A percentile compares a stretch with the other conserved stretches of the same genome.
Conservation (phyloP, 2,329 filamentous ascomycete species). For the Triangularia setosa region DNA sequence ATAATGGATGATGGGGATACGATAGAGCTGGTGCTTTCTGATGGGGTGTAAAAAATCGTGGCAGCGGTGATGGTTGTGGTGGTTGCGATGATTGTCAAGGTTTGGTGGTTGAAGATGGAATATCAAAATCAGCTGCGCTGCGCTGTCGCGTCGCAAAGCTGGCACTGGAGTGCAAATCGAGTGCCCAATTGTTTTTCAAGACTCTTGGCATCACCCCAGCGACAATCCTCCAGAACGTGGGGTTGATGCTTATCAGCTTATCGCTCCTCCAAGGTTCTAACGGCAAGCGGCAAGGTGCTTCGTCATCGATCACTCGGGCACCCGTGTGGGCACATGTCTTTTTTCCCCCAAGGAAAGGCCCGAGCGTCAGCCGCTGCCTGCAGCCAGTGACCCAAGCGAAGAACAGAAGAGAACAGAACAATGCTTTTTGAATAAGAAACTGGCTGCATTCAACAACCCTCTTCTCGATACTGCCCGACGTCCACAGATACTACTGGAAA, state of each 20-base stretch:
- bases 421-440: background rate
- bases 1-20: background rate
- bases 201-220: slow-evolving; percentile 23
- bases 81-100: background rate
- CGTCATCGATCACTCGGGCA: slow-evolving; percentile 27
- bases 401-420: background rate
- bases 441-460: background rate
- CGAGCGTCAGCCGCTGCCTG: slow-evolving; percentile 2
- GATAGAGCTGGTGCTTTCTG: too few species aligned
- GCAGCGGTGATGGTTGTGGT: slow-evolving; percentile 9
- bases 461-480: background rate
- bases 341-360: slow-evolving; percentile 4
- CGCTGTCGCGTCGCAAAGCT: slow-evolving; percentile 9
- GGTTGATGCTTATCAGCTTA: slow-evolving; percentile 29
- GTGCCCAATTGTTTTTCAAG: slow-evolving; percentile 8
- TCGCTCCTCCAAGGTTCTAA: slow-evolving; percentile 4
- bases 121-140: background rate
- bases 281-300: slow-evolving; percentile 9
- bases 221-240: slow-evolving; percentile 16
- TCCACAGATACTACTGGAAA: background rate
- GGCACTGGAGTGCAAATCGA: background rate
- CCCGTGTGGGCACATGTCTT: slow-evolving; percentile 21
- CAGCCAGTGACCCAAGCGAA: background rate
- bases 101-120: background rate
- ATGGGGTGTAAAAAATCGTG: too few species aligned